Conservation (phyloP, 768 basidiomycete genomes). For the Sporobolomyces pararoseus region DNA sequence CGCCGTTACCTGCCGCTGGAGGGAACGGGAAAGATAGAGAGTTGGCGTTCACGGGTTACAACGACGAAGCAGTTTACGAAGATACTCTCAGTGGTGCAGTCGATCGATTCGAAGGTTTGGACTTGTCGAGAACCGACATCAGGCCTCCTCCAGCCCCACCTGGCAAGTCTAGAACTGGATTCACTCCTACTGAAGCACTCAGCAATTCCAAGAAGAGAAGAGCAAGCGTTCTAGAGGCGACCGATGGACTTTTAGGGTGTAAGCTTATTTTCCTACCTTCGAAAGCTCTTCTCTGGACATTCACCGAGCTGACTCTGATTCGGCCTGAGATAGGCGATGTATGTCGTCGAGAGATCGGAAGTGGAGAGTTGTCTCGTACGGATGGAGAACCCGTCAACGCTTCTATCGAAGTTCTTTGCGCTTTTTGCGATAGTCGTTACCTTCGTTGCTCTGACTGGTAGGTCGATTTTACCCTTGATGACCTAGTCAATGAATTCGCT, state of each 20-base stretch:
- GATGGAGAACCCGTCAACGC: conserved; percentile 24
- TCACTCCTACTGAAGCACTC: background rate
- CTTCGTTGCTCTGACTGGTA: conserved; percentile 44
- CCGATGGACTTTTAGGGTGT: conserved; percentile 28
- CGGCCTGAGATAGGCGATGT: too few species aligned
- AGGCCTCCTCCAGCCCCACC: conserved; percentile 20
- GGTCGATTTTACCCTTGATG: background rate
- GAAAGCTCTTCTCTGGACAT: background rate
- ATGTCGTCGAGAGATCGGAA: conserved; percentile 25
- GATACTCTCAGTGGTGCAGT: conserved; percentile 24
- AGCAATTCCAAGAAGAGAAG: conserved; percentile 21
- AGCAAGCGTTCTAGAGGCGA: conserved; percentile 11
- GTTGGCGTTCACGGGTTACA: conserved; percentile 8
- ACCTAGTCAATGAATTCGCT: too few species aligned
- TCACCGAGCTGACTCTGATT: background rate
- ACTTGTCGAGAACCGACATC: background rate
- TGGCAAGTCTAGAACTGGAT: conserved; percentile 26
- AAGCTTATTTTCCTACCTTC: background rate
- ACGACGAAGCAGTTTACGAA: conserved; percentile 26
- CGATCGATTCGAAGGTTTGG: conserved; percentile 19
- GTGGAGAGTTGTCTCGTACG: conserved; percentile 2
- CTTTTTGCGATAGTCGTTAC: conserved; percentile 40
- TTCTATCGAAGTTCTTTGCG: conserved; percentile 43
- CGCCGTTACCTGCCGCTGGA: background rate
- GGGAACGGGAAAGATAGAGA: background rate